Percentiles rank a stretch among this genome's conserved stretches.
Conservation (phyloP, 140 eudicot species). For the Cichorium intybus region DNA sequence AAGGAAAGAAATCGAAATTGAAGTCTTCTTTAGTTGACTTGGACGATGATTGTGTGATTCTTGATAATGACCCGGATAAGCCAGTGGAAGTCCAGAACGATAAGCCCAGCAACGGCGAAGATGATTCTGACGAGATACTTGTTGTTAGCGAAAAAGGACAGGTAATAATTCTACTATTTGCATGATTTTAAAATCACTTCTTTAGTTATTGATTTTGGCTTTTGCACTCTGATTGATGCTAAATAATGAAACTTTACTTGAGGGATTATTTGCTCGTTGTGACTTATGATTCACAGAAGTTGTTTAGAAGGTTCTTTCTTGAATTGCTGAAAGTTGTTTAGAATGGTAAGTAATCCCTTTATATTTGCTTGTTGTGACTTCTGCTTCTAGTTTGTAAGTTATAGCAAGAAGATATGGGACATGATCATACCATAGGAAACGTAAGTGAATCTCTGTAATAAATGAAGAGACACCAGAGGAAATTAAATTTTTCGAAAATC, state of each 20-base stretch:
- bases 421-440: neutral
- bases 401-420: neutral
- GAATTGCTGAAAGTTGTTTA: neutral
- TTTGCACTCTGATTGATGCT: neutral
- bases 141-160: slow-evolving; percentile 80
- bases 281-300: neutral
- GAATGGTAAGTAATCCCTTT: too few relatives aligned
- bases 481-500: neutral
- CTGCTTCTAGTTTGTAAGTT: slow-evolving; percentile 6
- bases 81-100: slow-evolving; percentile 23
- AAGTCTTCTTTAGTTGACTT: slow-evolving; percentile 15
- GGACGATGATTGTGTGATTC: slow-evolving; percentile 77
- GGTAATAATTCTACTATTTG: slow-evolving; percentile 34
- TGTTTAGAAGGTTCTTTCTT: neutral
- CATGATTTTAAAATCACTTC: neutral
- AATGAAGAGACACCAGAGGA: too few relatives aligned
- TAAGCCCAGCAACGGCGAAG: slow-evolving; percentile 2
- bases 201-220: neutral
- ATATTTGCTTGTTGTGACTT: neutral
- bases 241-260: neutral
- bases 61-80: slow-evolving; percentile 81
- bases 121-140: slow-evolving; percentile 48
- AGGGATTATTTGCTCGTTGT: slow-evolving; percentile 8
- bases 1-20: slow-evolving; percentile 4
- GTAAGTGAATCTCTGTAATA: neutral